Conservation (phyloP, 768 basidiomycete genomes). For the Boletus eberwhitei region DNA sequence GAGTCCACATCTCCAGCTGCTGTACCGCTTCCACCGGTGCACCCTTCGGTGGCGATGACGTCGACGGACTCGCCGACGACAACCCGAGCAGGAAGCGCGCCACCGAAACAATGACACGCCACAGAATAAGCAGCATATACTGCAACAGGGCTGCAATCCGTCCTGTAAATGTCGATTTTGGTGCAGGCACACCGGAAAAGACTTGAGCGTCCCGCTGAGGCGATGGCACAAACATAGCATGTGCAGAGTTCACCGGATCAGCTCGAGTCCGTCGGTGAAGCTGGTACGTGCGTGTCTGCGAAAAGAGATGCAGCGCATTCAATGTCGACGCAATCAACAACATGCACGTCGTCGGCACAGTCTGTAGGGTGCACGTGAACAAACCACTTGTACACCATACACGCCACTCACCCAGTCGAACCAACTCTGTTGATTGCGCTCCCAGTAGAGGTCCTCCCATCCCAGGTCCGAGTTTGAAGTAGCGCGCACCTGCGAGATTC, state of each 20-base stretch:
- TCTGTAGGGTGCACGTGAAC: constrained; percentile 40
- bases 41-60: constrained; percentile 30
- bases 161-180: constrained; percentile 42
- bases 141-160: constrained; percentile 35
- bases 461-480: constrained; percentile 66
- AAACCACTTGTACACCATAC: constrained; percentile 6
- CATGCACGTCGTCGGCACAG: constrained; percentile 57
- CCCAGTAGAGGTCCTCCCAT: constrained; percentile 77
- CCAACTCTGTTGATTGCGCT: constrained; percentile 62
- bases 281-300: constrained; percentile 65
- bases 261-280: constrained; percentile 50
- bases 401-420: constrained; percentile 68
- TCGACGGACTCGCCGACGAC: constrained; percentile 41
- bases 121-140: constrained; percentile 37
- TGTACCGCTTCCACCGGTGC: constrained; percentile 57
- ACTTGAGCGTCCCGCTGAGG: constrained; percentile 20
- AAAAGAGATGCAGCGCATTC: constrained; percentile 67
- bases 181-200: constrained; percentile 34
- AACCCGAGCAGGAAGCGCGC: constrained; percentile 70
- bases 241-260: constrained; percentile 68
- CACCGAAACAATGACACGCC: constrained; percentile 51
- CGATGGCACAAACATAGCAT: constrained; percentile 63
- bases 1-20: constrained; percentile 75
- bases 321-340: constrained; percentile 52
- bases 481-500: constrained; percentile 53